These are phyloP conservation scores for Erodium moschatum DNA, from an alignment of 441 rosid genomes.

Conservation along the genomic window DNA sequence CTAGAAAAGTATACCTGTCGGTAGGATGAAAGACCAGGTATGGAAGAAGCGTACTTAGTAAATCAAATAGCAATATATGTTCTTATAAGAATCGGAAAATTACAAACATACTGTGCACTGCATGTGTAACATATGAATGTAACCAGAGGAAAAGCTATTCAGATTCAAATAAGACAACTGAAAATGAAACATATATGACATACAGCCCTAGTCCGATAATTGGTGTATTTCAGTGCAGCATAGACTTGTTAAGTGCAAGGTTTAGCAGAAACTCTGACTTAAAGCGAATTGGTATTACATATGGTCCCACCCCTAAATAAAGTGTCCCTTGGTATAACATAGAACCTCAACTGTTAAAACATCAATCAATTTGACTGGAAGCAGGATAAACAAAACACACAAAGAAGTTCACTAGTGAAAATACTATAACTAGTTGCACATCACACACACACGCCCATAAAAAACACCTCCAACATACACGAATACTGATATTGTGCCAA, in stretches of 20 bases:
- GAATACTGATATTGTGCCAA: too few relatives aligned
- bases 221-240: neutral
- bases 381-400: neutral
- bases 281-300: neutral
- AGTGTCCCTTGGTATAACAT: neutral
- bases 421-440: neutral
- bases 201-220: neutral
- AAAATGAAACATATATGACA: neutral
- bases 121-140: neutral
- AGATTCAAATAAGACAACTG: constrained; percentile 1
- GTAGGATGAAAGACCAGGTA: constrained; percentile 17
- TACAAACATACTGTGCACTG: neutral
- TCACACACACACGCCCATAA: too few relatives aligned
- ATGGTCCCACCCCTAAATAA: neutral
- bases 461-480: too few relatives aligned
- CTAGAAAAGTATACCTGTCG: constrained; percentile 79
- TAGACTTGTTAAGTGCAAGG: neutral
- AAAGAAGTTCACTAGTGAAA: neutral
- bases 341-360: neutral
- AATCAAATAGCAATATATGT: constrained; percentile 8
- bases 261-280: neutral
- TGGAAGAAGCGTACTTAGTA: constrained; percentile 4
- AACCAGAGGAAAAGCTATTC: neutral
- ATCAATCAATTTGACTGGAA: neutral
- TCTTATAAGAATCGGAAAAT: constrained; percentile 10